Percentiles rank a stretch among this genome's conserved stretches.
Evolutionary conservation across 2,329 filamentous ascomycete genomes (phyloP).

Genomic region (Fusarium agapanthi): DNA sequence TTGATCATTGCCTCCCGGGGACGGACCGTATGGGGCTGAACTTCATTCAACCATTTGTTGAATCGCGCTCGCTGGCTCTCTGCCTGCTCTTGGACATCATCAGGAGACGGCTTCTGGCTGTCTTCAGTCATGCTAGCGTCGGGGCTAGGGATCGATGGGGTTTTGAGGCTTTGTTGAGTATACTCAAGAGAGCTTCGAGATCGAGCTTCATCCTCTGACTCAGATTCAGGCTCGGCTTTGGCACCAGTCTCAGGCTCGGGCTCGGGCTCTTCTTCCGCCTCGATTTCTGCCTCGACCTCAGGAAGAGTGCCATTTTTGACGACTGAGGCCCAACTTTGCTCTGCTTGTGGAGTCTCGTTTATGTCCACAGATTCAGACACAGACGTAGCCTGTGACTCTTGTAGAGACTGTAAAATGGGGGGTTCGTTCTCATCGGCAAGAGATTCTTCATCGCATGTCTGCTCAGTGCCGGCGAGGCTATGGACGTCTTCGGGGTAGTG

Average conservation of each 20-base stretch:
- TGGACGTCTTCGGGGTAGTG: conserved; percentile 61
- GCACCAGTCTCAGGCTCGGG: conserved; percentile 7
- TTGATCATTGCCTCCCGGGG: conserved; percentile 28
- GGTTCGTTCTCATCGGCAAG: conserved; percentile 46
- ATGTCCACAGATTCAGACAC: conserved; percentile 5
- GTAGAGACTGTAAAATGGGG: conserved; percentile 1
- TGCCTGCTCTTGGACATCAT: conserved; percentile 11
- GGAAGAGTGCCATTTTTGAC: conserved; percentile 27
- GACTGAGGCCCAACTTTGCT: conserved; percentile 26
- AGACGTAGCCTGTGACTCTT: conserved; percentile 19
- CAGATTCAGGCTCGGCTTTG: conserved; percentile 44
- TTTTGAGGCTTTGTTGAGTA: conserved; percentile 57
- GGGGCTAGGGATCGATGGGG: conserved; percentile 52
- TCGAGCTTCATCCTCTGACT: conserved; percentile 54
- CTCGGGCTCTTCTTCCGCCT: conserved; percentile 8
- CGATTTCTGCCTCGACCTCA: conserved; percentile 20
- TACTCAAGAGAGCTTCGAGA: conserved; percentile 57
- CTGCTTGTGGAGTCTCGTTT: conserved; percentile 14
- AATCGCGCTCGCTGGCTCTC: conserved; percentile 11
- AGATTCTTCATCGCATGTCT: conserved; percentile 56
- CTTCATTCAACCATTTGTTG: conserved; percentile 18
- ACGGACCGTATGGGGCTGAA: conserved; percentile 18
- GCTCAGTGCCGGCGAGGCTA: conserved; percentile 60
- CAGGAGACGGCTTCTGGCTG: conserved; percentile 2
- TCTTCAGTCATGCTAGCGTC: conserved; percentile 46